Base-by-base conservation (phyloP, 2,329 filamentous ascomycete genomes). In the Alternaria brassicae region DNA sequence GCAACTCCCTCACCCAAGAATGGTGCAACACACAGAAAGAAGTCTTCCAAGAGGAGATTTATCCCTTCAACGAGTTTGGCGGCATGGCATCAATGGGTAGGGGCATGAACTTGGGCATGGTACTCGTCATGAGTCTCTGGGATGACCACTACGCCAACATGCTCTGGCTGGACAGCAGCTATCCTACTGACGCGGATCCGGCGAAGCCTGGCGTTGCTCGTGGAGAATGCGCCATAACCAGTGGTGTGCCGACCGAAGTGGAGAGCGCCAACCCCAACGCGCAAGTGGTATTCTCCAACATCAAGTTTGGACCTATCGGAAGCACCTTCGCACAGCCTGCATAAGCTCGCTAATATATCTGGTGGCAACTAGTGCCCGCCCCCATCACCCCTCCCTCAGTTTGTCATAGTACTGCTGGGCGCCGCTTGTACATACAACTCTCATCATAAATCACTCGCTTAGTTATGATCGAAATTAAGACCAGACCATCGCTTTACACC, bases 81-180 rank as follows among this genome's bases (percentile, higher is more conserved):
- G 88, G 87, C 25, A 77, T 88, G 70, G 68, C 77, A 0, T 78
- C 78, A 48, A 86, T 90, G 82, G 80, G 84, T 58, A 73, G 78
- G 8, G 86, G 85, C 7, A 76, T 89, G 37, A 69, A 71, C 3
- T 60, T 81, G 21, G 86, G 86, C 17, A 87, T 89, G 85, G 86
- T 88, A 25, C 81, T 89, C 8, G 85, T 88, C 56, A 82, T 90
- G 81, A 83, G 80, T 42, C 77, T 88, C 57, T 85, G 83, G 83
- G 85, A 89, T 70, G 88, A 91, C 74, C 85, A 90, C 78, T 78
- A 84, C 63, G 78, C 84, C 68, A 83, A 89, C 76, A 91, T 91
- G 88, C 83, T 89, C 69, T 92, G 90, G 89, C 84, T 92, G 62
- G 89, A 92, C 79, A 85, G 83, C 64, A 84, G 79, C 70, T 89